Conservation (phyloP, 1,139 yeast genomes). For the Eremothecium coryli region DNA sequence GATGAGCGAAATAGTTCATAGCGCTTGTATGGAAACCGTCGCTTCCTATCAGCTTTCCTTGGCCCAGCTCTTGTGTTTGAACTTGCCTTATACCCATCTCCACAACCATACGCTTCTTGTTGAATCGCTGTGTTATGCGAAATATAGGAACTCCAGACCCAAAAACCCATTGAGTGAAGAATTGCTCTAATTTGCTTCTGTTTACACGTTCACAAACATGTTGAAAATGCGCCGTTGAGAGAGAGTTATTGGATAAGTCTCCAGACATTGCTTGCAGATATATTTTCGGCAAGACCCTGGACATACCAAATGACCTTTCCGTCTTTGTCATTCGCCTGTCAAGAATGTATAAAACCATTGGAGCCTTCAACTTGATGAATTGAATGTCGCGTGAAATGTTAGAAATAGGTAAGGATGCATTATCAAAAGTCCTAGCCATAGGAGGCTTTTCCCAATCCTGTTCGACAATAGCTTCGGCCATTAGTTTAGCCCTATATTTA, state of each 20-base stretch:
- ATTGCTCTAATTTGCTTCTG: slow-evolving; percentile 69
- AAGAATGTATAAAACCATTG: slow-evolving; percentile 71
- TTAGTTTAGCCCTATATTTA: slow-evolving; percentile 56
- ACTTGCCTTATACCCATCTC: slow-evolving; percentile 93
- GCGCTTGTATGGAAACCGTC: slow-evolving; percentile 26
- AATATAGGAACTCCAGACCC: slow-evolving; percentile 87
- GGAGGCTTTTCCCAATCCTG: slow-evolving; percentile 80
- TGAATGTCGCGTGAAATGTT: slow-evolving; percentile 37
- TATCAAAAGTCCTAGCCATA: slow-evolving; percentile 54
- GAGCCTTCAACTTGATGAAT: slow-evolving; percentile 71
- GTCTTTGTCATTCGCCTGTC: slow-evolving; percentile 94
- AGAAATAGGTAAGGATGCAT: slow-evolving; percentile 55
- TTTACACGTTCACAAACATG: slow-evolving; percentile 91
- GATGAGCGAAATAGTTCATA: slow-evolving; percentile 19
- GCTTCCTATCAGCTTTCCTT: slow-evolving; percentile 19
- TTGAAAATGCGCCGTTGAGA: slow-evolving; percentile 79
- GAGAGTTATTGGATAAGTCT: slow-evolving; percentile 68
- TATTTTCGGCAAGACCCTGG: slow-evolving; percentile 83
- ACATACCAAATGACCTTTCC: slow-evolving; percentile 84
- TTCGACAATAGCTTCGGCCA: slow-evolving; percentile 57
- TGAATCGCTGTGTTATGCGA: slow-evolving; percentile 81
- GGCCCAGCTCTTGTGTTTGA: slow-evolving; percentile 60
- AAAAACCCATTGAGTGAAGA: slow-evolving; percentile 89
- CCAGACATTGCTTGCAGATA: slow-evolving; percentile 95
- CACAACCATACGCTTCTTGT: slow-evolving; percentile 84